Conservation (phyloP, 345 rosid species). For the Murraya koenigii region DNA sequence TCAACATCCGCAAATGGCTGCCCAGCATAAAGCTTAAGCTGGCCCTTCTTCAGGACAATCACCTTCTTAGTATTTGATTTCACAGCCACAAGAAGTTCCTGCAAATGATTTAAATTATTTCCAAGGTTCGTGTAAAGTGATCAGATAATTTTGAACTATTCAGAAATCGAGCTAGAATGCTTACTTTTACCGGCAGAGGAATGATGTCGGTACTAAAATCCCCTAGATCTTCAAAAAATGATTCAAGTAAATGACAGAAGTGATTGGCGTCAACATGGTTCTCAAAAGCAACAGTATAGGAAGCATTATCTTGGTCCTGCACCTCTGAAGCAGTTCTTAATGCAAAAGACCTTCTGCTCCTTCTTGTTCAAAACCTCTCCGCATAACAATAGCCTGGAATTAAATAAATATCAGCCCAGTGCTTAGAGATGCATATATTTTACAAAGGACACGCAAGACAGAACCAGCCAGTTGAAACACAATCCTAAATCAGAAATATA, state of each 20-base stretch:
- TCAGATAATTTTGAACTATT: background rate
- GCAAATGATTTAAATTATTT: conserved; percentile 16
- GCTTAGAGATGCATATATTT: background rate
- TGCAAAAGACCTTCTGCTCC: conserved; percentile 47
- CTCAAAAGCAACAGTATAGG: conserved; percentile 67
- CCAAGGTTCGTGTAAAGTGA: background rate
- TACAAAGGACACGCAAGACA: background rate
- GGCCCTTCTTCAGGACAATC: conserved; percentile 68
- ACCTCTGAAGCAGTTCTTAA: conserved; percentile 30
- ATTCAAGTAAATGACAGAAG: conserved; percentile 67
- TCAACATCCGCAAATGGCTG: conserved; percentile 74
- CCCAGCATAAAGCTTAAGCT: conserved; percentile 72
- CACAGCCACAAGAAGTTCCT: conserved; percentile 63
- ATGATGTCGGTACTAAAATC: conserved; percentile 60
- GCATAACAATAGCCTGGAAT: conserved; percentile 66
- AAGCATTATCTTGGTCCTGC: conserved; percentile 24
- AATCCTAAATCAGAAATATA: background rate
- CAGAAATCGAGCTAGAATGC: conserved; percentile 12
- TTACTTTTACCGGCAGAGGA: conserved; percentile 59
- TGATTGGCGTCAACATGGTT: conserved; percentile 75
- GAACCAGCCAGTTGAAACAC: background rate
- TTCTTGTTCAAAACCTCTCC: conserved; percentile 48
- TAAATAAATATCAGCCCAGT: background rate
- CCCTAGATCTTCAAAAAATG: conserved; percentile 63
- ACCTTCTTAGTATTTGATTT: conserved; percentile 43